These are phyloP conservation scores for Sphagnum tenellum DNA, from an alignment of 225 moss, liverwort and hornwort genomes.

Conservation along the genomic window DNA sequence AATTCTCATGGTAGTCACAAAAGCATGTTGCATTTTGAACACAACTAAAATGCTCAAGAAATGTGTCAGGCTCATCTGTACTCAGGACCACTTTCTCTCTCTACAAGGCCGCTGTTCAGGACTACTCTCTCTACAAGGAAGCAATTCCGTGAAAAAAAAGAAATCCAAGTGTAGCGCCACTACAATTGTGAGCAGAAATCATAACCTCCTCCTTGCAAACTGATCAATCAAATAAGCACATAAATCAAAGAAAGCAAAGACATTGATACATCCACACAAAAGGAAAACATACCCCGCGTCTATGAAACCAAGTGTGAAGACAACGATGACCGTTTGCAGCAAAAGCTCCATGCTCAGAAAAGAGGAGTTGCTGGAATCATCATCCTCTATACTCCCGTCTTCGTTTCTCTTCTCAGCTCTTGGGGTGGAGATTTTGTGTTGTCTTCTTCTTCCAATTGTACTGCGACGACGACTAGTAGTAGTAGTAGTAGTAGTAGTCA, in stretches of 20 bases:
- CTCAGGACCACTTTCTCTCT: too few relatives aligned
- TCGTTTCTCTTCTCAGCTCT: conserved; percentile 24
- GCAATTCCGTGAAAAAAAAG: neutral
- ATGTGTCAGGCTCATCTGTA: too few relatives aligned
- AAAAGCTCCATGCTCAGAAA: conserved; percentile 37
- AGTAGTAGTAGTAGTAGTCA: too few relatives aligned
- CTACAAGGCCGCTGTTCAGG: too few relatives aligned
- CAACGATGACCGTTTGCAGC: conserved; percentile 61
- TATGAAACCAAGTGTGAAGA: conserved; percentile 60
- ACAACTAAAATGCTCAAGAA: too few relatives aligned
- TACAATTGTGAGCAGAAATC: neutral
- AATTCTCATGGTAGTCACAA: too few relatives aligned
- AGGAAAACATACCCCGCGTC: conserved; percentile 67
- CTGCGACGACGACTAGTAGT: too few relatives aligned
- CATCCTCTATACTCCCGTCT: conserved; percentile 11
- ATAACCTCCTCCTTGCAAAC: neutral
- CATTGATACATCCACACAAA: neutral
- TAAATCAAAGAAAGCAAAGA: neutral
- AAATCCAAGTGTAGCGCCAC: neutral
- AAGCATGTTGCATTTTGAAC: neutral
- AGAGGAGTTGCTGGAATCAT: conserved; percentile 26
- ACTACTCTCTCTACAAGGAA: too few relatives aligned
- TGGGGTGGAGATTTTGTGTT: conserved; percentile 5
- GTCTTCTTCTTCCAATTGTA: neutral
- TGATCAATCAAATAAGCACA: neutral